Evolutionary conservation across 371 early-diverging fungal species (phyloP), one percentile per base, ranked within the genome.

Genomic region (Mortierella sp.): DNA sequence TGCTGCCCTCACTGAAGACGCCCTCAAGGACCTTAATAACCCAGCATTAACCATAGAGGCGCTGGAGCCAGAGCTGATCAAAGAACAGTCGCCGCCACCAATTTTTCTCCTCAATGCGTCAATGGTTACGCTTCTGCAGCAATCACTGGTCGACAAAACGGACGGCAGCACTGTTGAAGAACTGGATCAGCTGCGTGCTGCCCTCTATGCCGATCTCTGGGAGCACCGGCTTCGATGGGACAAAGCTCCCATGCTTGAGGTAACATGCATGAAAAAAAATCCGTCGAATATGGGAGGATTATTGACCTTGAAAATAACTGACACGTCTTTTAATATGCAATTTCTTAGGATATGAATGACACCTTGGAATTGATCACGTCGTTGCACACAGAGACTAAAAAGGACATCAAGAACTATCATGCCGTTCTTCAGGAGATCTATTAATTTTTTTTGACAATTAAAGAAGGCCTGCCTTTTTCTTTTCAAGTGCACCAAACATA

Each of bases 121-220:
- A 3, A 48, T n/a, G n/a, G 78, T 82, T 9, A 19, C 31, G 2
- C 38, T 16, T 1, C 60, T 86, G 10, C 57, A 73, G 38, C 48
- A 34, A 4, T 26, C 54, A 0, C 82, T 86, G 34, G 45, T 82
- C 65, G 70, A 70, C 24, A 77, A 81, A 42, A 86, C 86, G 1
- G 82, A 77, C 9, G 44, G 47, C 14, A 75, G 79, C 54, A 79
- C 80, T 0, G 71, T 86, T 4, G 86, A 86, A 60, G 86, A 86
- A 45, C 65, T 86, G 47, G 86, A 86, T n/a, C 86, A 82, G 55
- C 73, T 86, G 16, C 79, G 80, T 7, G 86, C 86, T 0, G 73
- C 86, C 11, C 78, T 86, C 19, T 86, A 86, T 50, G 55, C 44
- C 0, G 75, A 82, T 58, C 77, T 86, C 24, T 86, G 86, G 86